Evolutionary conservation across 306 rosid species (phyloP), one percentile per base, ranked within the genome.

Genomic region (Cicer chorassanicum): DNA sequence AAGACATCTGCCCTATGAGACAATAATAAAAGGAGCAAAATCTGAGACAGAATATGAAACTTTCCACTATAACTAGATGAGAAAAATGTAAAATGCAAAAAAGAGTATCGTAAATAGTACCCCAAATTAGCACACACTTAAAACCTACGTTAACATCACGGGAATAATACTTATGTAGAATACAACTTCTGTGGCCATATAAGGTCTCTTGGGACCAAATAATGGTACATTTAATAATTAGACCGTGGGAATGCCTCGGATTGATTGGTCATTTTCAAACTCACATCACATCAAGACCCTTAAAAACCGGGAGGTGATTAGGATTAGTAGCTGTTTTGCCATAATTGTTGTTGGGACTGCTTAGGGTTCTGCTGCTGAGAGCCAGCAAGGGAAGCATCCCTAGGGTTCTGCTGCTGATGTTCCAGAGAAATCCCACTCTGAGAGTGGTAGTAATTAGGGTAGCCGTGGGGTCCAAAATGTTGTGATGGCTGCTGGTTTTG

Each of bases 301-400:
- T 84, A 86, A 83, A 89, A 87, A 79, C 86, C 83, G 76, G 82
- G 88, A 82, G 85, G 78, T 78, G 82, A 78, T 65, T 63, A 50
- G n/a, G 82, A 89, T 89, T 89, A 95, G 91, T 95, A 95, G 88
- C 83, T 87, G 92, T 92, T 90, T 75, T 92, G 99, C 99, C 99
- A 95, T 76, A 95, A 39, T 73, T 92, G 98, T 73, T 92, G 98
- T 75, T 90, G 99, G 71, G 98, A 89, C 87, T 92, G 99, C 90
- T 95, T 95, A 0, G 96, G 86, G 11, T 82, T 89, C 72, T 90
- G 99, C 77, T 81, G 88, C 74, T 94, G 99, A 44, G 97, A 81
- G 24, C 95, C 87, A 16, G 82, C 88, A 7, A 87, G 89, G 62
- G 98, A 84, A 40, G 83, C 85, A 65, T 95, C 99, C 86, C 97